Conservation (phyloP, 139 green algal species). For the Coccomyxa sp. region DNA sequence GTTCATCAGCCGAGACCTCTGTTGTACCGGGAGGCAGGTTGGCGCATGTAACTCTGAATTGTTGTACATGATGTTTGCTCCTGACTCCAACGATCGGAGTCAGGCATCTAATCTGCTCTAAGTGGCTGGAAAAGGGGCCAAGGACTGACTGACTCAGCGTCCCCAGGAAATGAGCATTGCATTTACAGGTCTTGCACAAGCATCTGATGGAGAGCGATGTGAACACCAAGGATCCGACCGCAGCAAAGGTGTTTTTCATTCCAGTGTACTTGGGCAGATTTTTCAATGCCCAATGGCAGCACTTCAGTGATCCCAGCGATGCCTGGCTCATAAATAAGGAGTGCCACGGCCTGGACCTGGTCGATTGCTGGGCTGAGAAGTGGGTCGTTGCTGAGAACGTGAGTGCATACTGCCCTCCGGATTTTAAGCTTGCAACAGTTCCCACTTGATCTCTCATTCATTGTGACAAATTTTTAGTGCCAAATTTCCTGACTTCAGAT, state of each 20-base stretch:
- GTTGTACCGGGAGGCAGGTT: too few species aligned
- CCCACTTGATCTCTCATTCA: not conserved
- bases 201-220: not conserved
- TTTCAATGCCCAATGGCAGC: not conserved
- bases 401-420: not conserved
- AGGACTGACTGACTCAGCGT: too few species aligned
- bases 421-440: too few species aligned
- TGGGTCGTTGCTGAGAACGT: not conserved
- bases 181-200: not conserved
- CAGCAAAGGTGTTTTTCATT: constrained; percentile 1
- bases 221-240: not conserved
- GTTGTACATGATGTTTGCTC: too few species aligned
- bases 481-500: not conserved
- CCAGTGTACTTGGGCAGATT: constrained; percentile 3
- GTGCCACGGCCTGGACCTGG: not conserved
- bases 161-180: too few species aligned
- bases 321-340: not conserved
- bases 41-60: too few species aligned
- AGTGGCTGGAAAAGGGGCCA: too few species aligned
- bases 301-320: not conserved
- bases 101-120: too few species aligned
- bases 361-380: not conserved
- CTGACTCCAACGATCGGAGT: too few species aligned
- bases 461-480: not conserved
- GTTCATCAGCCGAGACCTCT: too few species aligned